Evolutionary conservation across 2,329 filamentous ascomycete species (phyloP), one percentile per base, ranked within the genome.

Genomic region (Botryosphaeria dothidea): DNA sequence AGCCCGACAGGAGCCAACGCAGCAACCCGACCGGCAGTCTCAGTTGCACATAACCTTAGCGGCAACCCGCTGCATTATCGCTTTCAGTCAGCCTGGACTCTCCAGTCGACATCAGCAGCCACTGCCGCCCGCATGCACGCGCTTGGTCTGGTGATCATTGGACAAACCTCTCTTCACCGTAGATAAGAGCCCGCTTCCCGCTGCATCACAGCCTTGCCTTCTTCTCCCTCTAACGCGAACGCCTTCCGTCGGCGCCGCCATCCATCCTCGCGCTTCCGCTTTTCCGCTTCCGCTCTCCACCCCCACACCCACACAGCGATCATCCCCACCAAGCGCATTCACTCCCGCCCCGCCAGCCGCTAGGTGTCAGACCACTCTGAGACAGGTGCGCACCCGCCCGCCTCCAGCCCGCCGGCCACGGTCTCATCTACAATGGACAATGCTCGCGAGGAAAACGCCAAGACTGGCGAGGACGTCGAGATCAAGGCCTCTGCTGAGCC

Each of bases 361-460:
- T 3, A 29, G 34, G 52, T 43, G 46, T 31, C 36, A 36, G 60
- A 62, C 21, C 60, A 38, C n/a, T 17, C 46, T 43, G 21, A 25
- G 29, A 49, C 58, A 43, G 19, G 58, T 62, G 43, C 43, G 41
- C 38, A 57, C 29, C 58, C n/a, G 38, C 43, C 38, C 25, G 19
- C 36, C 23, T 7, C 31, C 17, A 15, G 23, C 31, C 15, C 52
- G 23, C 17, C 38, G 8, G 38, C 38, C 38, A 13, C 38, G 11
- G 38, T 13, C 15, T 15, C 38, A 15, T 11, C 38, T 41, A 23
- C 36, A 29, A 67, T 67, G 66, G 66, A 67, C 38, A 66, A 13
- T 34, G 66, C 60, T 1, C 49, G 66, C 29, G 64, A 62, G 11
- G 57, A 63, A 21, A 49, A 49, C n/a, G 23, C 43, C 41, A 49